Evolutionary conservation across 2,329 filamentous ascomycete genomes (phyloP).

Genomic region (Botrytis aclada): DNA sequence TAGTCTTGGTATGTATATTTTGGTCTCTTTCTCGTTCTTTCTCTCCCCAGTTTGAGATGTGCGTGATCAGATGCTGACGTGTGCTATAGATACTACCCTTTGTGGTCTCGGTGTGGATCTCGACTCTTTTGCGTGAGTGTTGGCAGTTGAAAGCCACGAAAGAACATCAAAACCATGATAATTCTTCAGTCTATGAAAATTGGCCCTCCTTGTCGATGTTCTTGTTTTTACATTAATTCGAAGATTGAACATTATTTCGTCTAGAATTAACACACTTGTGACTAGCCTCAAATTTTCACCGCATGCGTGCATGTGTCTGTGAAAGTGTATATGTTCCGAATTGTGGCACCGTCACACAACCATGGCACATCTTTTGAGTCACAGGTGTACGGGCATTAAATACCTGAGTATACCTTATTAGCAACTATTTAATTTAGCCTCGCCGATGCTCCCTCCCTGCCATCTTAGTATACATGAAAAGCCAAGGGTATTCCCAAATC

Average conservation of each 20-base stretch:
- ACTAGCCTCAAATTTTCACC: neutral
- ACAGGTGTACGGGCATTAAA: neutral
- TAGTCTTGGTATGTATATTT: slow-evolving; percentile 23
- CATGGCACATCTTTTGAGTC: neutral
- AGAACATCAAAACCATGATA: neutral
- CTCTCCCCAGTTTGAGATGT: neutral
- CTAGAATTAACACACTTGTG: neutral
- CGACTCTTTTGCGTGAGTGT: slow-evolving; percentile 21
- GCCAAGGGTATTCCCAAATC: slow-evolving; percentile 20
- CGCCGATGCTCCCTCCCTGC: neutral
- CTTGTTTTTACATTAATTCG: neutral
- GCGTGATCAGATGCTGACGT: neutral
- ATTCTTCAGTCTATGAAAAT: neutral
- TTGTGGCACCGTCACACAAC: neutral
- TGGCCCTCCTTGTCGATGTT: no score
- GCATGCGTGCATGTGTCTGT: neutral
- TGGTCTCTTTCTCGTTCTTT: neutral
- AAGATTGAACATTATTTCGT: neutral
- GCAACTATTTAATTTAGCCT: neutral
- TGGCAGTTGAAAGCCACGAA: neutral
- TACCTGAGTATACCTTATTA: neutral
- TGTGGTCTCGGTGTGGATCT: slow-evolving; percentile 29
- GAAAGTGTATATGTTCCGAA: neutral
- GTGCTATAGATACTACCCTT: slow-evolving; percentile 27
- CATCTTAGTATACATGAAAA: slow-evolving; percentile 10